Evolutionary conservation across 306 rosid species (phyloP), one percentile per base, ranked within the genome.

Genomic region (Dalbergia cochinchinensis): DNA sequence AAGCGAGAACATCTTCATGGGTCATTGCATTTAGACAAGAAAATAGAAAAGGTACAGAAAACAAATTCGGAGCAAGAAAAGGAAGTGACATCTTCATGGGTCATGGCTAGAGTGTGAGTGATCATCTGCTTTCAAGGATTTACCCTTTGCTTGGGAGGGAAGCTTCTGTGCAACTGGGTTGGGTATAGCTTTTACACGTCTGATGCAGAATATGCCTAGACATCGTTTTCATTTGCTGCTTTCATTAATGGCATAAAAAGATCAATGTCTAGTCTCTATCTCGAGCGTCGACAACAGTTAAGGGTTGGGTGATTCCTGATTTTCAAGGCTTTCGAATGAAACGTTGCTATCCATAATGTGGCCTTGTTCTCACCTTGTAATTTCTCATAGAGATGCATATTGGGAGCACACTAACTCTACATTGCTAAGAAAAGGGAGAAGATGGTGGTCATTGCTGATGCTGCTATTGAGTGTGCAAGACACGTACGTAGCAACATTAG

Each of bases 61-160:
- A 39, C n/a, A 66, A 41, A 41, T 18, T 41, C 16, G 51, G 9
- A 16, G 34, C 18, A 16, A 66, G 33, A 66, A 66, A 66, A 41
- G 71, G 10, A 41, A 18, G 33, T 41, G 34, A 41, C 71, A 16
- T 10, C 54, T 41, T 65, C 51, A 54, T 54, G 11, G 16, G 19
- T 50, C 57, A 12, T 50, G 41, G 67, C 9, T 67, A 39, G 9
- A 53, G 44, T 13, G 72, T 18, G 51, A 13, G 42, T 13, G 65
- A 37, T 54, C 47, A 16, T 57, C 45, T 45, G 74, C 60, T 54
- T 37, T 22, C 39, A 45, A 66, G 37, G 44, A 15, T 39, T 65
- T 16, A 61, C 31, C 16, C 53, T 57, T 83, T 78, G 68, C 83
- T 83, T 83, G 67, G 73, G 67, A 78, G 68, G 68, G 80, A 83